These are phyloP conservation scores for Gnaphalium uliginosum DNA, from an alignment of 129 eudicot species.

Conservation along the genomic window DNA sequence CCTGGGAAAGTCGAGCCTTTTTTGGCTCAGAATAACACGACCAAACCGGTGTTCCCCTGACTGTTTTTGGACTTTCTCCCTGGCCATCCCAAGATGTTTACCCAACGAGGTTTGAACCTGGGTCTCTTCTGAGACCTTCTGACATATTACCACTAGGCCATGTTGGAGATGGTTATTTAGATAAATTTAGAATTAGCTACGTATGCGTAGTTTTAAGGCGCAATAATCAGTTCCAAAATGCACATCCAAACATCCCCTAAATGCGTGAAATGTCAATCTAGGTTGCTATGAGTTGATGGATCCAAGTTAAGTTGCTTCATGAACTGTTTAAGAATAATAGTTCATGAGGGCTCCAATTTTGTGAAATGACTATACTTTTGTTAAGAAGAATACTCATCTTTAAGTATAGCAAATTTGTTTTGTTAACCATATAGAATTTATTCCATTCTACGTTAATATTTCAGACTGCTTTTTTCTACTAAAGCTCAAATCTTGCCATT, in stretches of 20 bases:
- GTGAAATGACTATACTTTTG: constrained; percentile 49
- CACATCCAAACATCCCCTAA: neutral
- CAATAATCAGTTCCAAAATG: neutral
- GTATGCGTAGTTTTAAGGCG: neutral
- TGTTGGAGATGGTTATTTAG: neutral
- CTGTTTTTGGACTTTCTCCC: too few species aligned
- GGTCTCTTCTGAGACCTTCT: too few species aligned
- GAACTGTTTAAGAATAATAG: constrained; percentile 25
- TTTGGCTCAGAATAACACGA: too few species aligned
- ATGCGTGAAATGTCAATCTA: neutral
- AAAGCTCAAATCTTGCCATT: constrained; percentile 30
- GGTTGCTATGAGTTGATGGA: neutral
- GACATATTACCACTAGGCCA: too few species aligned
- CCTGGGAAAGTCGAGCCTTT: too few species aligned
- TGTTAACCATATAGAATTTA: constrained; percentile 33
- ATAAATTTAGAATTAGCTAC: neutral
- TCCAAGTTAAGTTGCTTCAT: constrained; percentile 27
- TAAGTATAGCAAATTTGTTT: constrained; percentile 30
- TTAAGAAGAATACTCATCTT: constrained; percentile 50
- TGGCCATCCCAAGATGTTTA: too few species aligned
- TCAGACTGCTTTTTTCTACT: constrained; percentile 27
- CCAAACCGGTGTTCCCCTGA: too few species aligned
- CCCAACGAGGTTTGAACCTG: too few species aligned
- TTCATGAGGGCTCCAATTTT: constrained; percentile 22
- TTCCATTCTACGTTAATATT: constrained; percentile 39